phyloP scores from a whole-genome alignment of 2,329 filamentous ascomycete species.

The Fragosphaeria purpurea region DNA sequence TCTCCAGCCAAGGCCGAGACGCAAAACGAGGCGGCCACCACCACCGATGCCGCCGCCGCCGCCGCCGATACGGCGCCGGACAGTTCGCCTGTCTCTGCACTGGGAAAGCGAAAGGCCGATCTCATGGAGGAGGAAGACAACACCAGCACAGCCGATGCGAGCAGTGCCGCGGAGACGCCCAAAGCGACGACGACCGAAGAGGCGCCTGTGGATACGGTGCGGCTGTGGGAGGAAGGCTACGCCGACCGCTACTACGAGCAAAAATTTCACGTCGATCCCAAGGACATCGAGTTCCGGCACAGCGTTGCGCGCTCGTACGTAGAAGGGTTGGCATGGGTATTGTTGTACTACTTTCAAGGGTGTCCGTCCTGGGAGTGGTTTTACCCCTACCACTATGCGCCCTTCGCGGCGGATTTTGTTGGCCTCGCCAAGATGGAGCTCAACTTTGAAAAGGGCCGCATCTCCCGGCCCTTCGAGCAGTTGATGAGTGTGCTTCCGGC shows the following conservation, averaged over 20 bases:
- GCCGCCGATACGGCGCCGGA: conserved; percentile 5
- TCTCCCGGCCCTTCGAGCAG: conserved; percentile 90
- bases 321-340: conserved; percentile 88
- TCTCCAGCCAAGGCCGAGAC: conserved; percentile 7
- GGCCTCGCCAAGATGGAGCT: conserved; percentile 71
- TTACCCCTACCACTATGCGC: conserved; percentile 96
- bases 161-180: conserved; percentile 27
- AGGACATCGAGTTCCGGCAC: conserved; percentile 77
- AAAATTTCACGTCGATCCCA: conserved; percentile 78
- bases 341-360: conserved; percentile 95
- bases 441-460: conserved; percentile 70
- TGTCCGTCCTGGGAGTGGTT: conserved; percentile 99
- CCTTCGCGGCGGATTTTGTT: conserved; percentile 91
- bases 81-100: conserved; percentile 15
- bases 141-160: conserved; percentile 49
- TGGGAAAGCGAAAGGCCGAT: conserved; percentile 65
- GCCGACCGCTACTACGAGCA: conserved; percentile 93
- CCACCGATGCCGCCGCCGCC: neutral
- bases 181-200: conserved; percentile 42
- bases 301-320: conserved; percentile 86
- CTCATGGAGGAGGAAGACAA: conserved; percentile 55
- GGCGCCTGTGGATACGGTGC: conserved; percentile 67
- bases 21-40: neutral
- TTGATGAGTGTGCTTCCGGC: conserved; percentile 96
- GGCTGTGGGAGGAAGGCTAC: conserved; percentile 92